Base-by-base conservation (phyloP, 2,329 filamentous ascomycete genomes). In the Neonectria punicea region DNA sequence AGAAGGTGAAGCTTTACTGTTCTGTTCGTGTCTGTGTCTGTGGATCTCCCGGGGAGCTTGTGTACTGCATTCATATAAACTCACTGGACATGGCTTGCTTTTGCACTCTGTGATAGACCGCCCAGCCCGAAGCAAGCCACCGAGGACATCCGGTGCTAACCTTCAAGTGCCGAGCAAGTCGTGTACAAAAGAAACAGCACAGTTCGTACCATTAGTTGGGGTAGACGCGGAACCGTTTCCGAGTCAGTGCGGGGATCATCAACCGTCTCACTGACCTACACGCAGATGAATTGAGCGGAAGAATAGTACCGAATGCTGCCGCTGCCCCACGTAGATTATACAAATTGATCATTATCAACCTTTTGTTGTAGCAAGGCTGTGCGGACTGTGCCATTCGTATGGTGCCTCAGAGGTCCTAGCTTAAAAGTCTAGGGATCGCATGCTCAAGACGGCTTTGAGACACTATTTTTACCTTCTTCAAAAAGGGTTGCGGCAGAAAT, bases 161-260 rank as follows among this genome's bases (percentile, higher is more conserved):
- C 56, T 20, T 8, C 9, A 39, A n/a, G 22, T 47, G 13, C 39
- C 44, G 34, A 58, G 28, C 10, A 53, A 18, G 36, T 28, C 16
- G 39, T 32, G 25, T 30, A 10, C 25, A 20, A 16, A 16, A 13
- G 2, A 10, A 20, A 10, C 14, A 16, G 10, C 6, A 43, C 10
- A 14, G 34, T 43, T 30, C 14, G 25, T 8, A 22, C 16, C 7
- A 34, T 10, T 11, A 1, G 36, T 59, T 43, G 49, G 39, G 57
- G 57, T 53, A 60, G 10, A 34, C 20, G 43, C 57, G 57, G 57
- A 60, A 60, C 47, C 28, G 32, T 25, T 53, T 53, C 49, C 57
- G 57, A 44, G n/a, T 44, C 49, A 11, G 57, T 53, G 57, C 57
- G 57, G 57, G 57, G 57, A 41, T 34, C 18, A 34, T 34, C 11